A percentile compares a stretch with the other conserved stretches of the same genome.
Conservation (phyloP, 2,329 filamentous ascomycete genomes). For the Sporothrix variecibatus region DNA sequence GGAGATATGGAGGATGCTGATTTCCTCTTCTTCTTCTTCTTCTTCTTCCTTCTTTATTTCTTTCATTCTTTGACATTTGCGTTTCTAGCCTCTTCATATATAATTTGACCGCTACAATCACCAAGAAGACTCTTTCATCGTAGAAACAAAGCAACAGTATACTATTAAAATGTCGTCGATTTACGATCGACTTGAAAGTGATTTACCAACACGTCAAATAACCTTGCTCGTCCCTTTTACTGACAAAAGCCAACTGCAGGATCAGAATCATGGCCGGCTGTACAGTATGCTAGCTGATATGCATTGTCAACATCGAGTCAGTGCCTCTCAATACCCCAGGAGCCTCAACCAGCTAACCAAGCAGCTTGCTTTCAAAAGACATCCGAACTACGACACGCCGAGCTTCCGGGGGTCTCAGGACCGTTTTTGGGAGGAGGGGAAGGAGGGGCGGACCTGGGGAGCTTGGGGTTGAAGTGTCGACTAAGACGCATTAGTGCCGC, state of each 20-base stretch:
- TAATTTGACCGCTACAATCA: too few species aligned
- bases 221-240: neutral
- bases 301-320: neutral
- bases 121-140: too few species aligned
- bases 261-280: neutral
- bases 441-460: neutral
- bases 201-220: neutral
- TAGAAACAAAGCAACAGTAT: too few species aligned
- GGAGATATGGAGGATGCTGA: too few species aligned
- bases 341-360: too few species aligned
- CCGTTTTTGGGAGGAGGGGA: neutral
- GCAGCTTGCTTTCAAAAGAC: neutral
- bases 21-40: too few species aligned
- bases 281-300: neutral
- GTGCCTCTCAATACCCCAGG: neutral
- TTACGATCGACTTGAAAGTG: neutral
- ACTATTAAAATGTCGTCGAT: too few species aligned
- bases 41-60: too few species aligned
- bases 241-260: neutral
- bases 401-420: slow-evolving; percentile 4
- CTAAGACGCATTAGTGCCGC: neutral
- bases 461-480: neutral
- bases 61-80: too few species aligned
- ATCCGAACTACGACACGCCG: neutral
- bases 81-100: too few species aligned